Conservation (phyloP, 164 flowering plant species). For the Aristolochia contorta region DNA sequence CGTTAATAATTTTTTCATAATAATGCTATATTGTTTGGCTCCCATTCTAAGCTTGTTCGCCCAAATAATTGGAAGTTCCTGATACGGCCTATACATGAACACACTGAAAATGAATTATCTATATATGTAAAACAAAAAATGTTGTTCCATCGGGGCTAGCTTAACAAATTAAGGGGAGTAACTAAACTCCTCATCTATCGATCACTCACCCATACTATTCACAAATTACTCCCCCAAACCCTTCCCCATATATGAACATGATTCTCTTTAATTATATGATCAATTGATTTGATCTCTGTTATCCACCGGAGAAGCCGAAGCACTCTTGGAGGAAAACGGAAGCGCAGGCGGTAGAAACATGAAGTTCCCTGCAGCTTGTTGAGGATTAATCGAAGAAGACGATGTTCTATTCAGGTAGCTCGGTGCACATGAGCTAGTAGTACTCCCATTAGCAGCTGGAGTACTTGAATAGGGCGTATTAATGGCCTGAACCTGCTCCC, state of each 20-base stretch:
- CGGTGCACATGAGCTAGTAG: slow-evolving; percentile 21
- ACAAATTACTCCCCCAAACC: not conserved
- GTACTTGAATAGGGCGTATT: slow-evolving; percentile 16
- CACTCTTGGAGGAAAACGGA: slow-evolving; percentile 28
- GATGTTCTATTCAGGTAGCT: slow-evolving; percentile 32
- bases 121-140: too few species aligned
- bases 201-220: not conserved
- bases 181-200: too few species aligned
- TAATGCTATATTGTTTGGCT: too few species aligned
- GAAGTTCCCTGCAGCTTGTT: slow-evolving; percentile 25
- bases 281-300: slow-evolving; percentile 17
- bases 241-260: not conserved
- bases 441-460: slow-evolving; percentile 17
- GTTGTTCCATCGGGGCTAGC: too few species aligned
- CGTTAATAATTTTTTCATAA: too few species aligned
- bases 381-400: slow-evolving; percentile 27
- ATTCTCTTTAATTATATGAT: too few species aligned
- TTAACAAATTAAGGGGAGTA: too few species aligned
- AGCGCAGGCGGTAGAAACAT: slow-evolving; percentile 34
- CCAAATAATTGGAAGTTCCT: too few species aligned
- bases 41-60: too few species aligned
- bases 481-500: slow-evolving; percentile 21
- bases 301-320: slow-evolving; percentile 20
- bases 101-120: too few species aligned
- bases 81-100: too few species aligned